Conservation (phyloP, 2,329 filamentous ascomycete species). For the Arthrobotrys conoides region DNA sequence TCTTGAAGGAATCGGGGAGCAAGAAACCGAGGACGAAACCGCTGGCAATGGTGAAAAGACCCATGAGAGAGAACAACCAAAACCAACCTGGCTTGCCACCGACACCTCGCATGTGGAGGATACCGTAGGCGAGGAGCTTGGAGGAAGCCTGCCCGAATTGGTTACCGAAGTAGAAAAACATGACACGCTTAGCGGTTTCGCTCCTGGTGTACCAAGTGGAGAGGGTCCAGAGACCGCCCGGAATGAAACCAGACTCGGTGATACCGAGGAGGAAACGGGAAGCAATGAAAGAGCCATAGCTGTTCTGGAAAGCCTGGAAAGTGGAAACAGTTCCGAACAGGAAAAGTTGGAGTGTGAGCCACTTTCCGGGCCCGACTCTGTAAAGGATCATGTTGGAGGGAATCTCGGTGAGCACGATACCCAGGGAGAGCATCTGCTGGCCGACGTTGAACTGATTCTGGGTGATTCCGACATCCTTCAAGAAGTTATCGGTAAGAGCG, state of each 20-base stretch:
- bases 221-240: slow-evolving; percentile 71
- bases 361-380: slow-evolving; percentile 71
- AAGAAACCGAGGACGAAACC: slow-evolving; percentile 68
- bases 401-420: slow-evolving; percentile 71
- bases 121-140: slow-evolving; percentile 69
- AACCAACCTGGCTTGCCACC: slow-evolving; percentile 72
- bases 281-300: slow-evolving; percentile 69
- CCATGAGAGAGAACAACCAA: slow-evolving; percentile 73
- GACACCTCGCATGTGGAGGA: slow-evolving; percentile 71
- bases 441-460: slow-evolving; percentile 73
- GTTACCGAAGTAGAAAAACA: slow-evolving; percentile 73
- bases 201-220: slow-evolving; percentile 73
- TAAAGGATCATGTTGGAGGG: slow-evolving; percentile 72
- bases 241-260: slow-evolving; percentile 73
- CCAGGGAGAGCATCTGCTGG: slow-evolving; percentile 70
- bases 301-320: slow-evolving; percentile 72
- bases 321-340: slow-evolving; percentile 72
- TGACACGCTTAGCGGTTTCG: slow-evolving; percentile 72
- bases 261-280: slow-evolving; percentile 72
- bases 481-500: slow-evolving; percentile 72
- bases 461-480: slow-evolving; percentile 70
- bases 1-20: slow-evolving; percentile 69
- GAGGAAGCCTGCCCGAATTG: slow-evolving; percentile 70
- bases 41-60: slow-evolving; percentile 70
- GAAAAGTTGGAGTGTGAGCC: slow-evolving; percentile 72